Evolutionary conservation across 441 rosid species (phyloP).

Genomic region (Erodium chrysanthum): DNA sequence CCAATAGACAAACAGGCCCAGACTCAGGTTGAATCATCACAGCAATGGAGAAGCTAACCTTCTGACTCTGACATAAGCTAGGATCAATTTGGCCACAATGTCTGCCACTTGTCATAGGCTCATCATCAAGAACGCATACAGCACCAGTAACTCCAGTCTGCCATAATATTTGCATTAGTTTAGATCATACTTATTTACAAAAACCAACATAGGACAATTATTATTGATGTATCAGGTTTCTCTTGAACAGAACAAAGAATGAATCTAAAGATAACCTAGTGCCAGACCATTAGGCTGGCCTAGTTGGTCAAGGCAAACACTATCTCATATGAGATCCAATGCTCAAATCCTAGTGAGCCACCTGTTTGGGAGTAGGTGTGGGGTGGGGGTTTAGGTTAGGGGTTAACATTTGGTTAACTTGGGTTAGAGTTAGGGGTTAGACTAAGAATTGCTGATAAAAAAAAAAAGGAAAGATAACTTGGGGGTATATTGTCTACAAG

Average conservation of each 20-base stretch:
- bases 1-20: constrained; percentile 97
- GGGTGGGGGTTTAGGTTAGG: no score
- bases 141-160: constrained; percentile 87
- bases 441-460: no score
- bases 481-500: background rate
- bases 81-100: constrained; percentile 80
- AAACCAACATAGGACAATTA: background rate
- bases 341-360: no score
- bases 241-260: background rate
- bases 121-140: constrained; percentile 93
- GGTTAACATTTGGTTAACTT: no score
- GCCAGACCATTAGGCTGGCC: background rate
- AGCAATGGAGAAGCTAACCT: constrained; percentile 84
- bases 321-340: no score
- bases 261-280: constrained; percentile 10
- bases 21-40: constrained; percentile 97
- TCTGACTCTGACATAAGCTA: constrained; percentile 67
- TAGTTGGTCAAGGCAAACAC: no score
- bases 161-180: constrained; percentile 21
- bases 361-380: no score
- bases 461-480: no score
- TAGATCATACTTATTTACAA: background rate
- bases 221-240: constrained; percentile 3
- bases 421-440: no score
- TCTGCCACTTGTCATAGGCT: constrained; percentile 82